Evolutionary conservation across 495 filamentous ascomycete genomes (phyloP).

Genomic region (Aspergillus campestris): DNA sequence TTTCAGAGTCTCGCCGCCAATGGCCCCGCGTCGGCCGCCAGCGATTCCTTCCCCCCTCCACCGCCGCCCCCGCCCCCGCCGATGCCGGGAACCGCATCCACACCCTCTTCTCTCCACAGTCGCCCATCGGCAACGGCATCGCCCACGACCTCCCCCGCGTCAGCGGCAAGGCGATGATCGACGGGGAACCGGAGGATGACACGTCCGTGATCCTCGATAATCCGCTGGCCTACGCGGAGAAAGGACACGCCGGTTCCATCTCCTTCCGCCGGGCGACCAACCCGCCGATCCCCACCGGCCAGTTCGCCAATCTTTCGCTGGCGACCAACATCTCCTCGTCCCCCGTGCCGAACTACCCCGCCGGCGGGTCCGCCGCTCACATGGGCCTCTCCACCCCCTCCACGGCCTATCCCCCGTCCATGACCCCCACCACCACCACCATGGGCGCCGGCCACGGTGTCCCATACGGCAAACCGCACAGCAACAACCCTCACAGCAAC

Average conservation of each 20-base stretch:
- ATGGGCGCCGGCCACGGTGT: slow-evolving; percentile 39
- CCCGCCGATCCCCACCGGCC: slow-evolving; percentile 62
- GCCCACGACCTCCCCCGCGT: slow-evolving; percentile 54
- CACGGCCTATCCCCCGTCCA: slow-evolving; percentile 53
- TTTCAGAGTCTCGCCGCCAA: slow-evolving; percentile 62
- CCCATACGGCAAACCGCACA: slow-evolving; percentile 30
- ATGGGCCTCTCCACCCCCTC: slow-evolving; percentile 46
- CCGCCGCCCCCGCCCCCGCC: slow-evolving; percentile 13
- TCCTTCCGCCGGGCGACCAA: slow-evolving; percentile 60
- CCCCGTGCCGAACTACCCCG: slow-evolving; percentile 39
- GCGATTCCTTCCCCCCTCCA: slow-evolving; percentile 46
- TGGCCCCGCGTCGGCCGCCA: slow-evolving; percentile 44
- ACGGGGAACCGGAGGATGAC: slow-evolving; percentile 78
- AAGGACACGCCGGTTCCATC: slow-evolving; percentile 47
- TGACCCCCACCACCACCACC: slow-evolving; percentile 33
- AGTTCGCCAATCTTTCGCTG: slow-evolving; percentile 62
- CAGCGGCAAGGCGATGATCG: slow-evolving; percentile 77
- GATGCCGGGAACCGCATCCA: slow-evolving; percentile 58
- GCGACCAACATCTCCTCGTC: slow-evolving; percentile 55
- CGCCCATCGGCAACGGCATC: slow-evolving; percentile 69
- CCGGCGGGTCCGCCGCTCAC: slow-evolving; percentile 22
- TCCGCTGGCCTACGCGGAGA: slow-evolving; percentile 75
- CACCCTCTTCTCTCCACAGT: slow-evolving; percentile 74
- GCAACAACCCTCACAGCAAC: too few species aligned
- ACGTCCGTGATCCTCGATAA: slow-evolving; percentile 78